These are phyloP conservation scores for Aspergillus sclerotialis DNA, from an alignment of 2,329 filamentous ascomycete genomes.

Conservation along the genomic window DNA sequence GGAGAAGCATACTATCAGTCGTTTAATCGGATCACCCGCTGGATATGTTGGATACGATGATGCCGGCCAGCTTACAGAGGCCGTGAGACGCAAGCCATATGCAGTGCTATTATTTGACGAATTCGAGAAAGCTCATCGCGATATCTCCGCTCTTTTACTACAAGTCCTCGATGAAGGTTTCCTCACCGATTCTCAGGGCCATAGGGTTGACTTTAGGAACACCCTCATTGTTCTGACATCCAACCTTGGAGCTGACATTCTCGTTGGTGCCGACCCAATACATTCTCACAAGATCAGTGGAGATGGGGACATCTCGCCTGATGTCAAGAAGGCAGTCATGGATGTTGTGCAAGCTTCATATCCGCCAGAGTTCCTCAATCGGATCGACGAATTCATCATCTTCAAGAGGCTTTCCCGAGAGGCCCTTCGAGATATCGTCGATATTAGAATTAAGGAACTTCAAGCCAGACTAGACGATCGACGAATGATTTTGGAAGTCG, in stretches of 20 bases:
- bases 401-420: constrained; percentile 77
- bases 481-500: constrained; percentile 68
- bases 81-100: constrained; percentile 89
- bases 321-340: constrained; percentile 75
- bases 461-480: constrained; percentile 77
- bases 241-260: constrained; percentile 86
- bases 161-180: constrained; percentile 96
- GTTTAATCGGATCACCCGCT: constrained; percentile 85
- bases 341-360: constrained; percentile 70
- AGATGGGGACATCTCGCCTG: constrained; percentile 63
- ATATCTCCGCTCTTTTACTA: constrained; percentile 84
- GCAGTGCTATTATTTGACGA: constrained; percentile 93
- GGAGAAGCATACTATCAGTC: constrained; percentile 91
- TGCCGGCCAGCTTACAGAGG: constrained; percentile 91
- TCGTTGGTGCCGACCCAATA: constrained; percentile 66
- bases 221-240: constrained; percentile 95
- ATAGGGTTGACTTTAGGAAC: constrained; percentile 94
- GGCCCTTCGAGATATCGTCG: constrained; percentile 84
- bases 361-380: constrained; percentile 91
- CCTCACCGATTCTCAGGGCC: constrained; percentile 88
- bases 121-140: constrained; percentile 94
- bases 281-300: constrained; percentile 57
- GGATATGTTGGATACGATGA: constrained; percentile 97
- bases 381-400: constrained; percentile 93
- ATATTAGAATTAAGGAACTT: constrained; percentile 81